Evolutionary conservation across 345 rosid genomes (phyloP).

Genomic region (Brassica rapa): DNA sequence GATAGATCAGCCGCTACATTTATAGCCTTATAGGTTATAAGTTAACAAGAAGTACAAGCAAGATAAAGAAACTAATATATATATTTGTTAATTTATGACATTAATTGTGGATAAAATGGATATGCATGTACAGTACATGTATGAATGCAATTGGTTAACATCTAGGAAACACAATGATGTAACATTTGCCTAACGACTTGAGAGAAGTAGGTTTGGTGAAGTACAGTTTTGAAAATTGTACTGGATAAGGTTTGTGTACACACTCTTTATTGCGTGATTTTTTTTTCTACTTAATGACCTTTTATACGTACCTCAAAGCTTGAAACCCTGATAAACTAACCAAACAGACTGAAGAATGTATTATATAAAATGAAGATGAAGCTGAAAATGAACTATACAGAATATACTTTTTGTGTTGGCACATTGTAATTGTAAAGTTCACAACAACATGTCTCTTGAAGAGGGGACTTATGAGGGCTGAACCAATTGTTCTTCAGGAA

Average conservation of each 20-base stretch:
- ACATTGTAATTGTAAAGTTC: slow-evolving; percentile 25
- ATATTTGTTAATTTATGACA: neutral
- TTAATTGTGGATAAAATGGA: neutral
- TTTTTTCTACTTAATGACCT: neutral
- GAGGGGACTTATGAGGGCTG: slow-evolving; percentile 34
- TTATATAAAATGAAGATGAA: neutral
- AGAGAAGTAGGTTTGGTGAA: slow-evolving; percentile 2
- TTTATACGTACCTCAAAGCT: neutral
- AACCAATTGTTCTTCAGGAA: slow-evolving; percentile 49
- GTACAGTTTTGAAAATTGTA: neutral
- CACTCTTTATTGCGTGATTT: neutral
- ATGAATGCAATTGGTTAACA: slow-evolving; percentile 11
- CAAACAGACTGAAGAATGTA: neutral
- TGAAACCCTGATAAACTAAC: neutral
- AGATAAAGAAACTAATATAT: neutral
- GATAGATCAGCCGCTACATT: slow-evolving; percentile 8
- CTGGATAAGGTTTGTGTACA: neutral
- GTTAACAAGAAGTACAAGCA: slow-evolving; percentile 33
- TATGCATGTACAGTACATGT: neutral
- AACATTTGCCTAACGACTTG: slow-evolving; percentile 16
- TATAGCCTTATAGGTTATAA: slow-evolving; percentile 18
- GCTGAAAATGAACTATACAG: slow-evolving; percentile 33
- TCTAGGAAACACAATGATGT: slow-evolving; percentile 22
- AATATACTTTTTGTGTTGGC: slow-evolving; percentile 16
- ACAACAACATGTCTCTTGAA: slow-evolving; percentile 23